phyloP scores from a whole-genome alignment of 306 rosid species.

The Geum urbanum region DNA sequence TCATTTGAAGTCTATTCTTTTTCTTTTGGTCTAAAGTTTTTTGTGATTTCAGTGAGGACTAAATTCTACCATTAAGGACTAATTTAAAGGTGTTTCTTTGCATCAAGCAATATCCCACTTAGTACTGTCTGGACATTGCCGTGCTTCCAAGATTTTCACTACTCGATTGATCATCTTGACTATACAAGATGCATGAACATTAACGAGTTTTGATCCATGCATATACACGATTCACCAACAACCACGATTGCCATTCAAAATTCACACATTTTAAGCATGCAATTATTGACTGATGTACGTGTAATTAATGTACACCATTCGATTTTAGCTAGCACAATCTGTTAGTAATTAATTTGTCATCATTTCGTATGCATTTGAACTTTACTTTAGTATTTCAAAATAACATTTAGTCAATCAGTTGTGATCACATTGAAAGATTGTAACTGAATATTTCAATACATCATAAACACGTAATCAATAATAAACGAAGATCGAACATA shows the following conservation, averaged over 20 bases:
- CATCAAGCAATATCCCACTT: constrained; percentile 35
- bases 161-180: background rate
- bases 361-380: too few relatives aligned
- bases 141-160: background rate
- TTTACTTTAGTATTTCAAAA: too few relatives aligned
- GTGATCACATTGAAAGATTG: too few relatives aligned
- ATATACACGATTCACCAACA: background rate
- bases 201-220: background rate
- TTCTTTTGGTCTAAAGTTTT: constrained; percentile 44
- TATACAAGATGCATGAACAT: background rate
- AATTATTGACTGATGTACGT: too few relatives aligned
- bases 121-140: constrained; percentile 21
- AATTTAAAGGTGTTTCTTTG: constrained; percentile 28
- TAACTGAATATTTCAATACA: too few relatives aligned
- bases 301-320: too few relatives aligned
- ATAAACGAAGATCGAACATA: too few relatives aligned
- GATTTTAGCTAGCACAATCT: too few relatives aligned
- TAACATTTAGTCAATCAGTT: too few relatives aligned
- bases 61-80: constrained; percentile 41
- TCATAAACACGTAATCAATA: too few relatives aligned
- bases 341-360: too few relatives aligned
- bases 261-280: too few relatives aligned
- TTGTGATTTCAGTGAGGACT: constrained; percentile 53
- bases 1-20: constrained; percentile 37
- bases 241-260: background rate